Evolutionary conservation across 176 grass and related monocot genomes (phyloP), one percentile per base, ranked within the genome.

Genomic region (Raddia guianensis): DNA sequence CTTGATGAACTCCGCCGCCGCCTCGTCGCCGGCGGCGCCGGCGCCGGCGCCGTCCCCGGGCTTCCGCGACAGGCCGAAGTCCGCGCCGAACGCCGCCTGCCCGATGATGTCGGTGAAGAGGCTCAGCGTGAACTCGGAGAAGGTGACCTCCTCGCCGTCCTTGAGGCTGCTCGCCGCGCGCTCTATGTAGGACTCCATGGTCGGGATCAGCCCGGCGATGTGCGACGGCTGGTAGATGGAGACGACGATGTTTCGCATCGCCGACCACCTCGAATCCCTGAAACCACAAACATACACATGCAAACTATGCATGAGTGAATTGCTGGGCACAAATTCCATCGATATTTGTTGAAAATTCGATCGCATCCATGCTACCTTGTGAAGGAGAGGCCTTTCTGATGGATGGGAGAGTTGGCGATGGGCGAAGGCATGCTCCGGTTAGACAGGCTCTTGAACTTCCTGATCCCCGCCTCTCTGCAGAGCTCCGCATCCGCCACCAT

Each of bases 141-240:
- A 90, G 27, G 15, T 19, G 13, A 90, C 12, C 50, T 82, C 82
- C 8, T 82, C 48, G 7, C 70, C 42, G 19, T 33, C 47, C 8
- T 10, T 60, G 35, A 86, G 65, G 19, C 18, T 75, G 65, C 48
- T 16, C 32, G 61, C 35, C 13, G 48, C 77, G 2, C 8, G 68
- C 6, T 86, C 73, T 46, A 90, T 74, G 47, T 82, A 86, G 9
- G 78, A 78, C 34, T 86, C 72, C 88, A 90, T 86, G 11, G 49
- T 61, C 10, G 79, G 84, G 49, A 90, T 86, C 12, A 90, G 79
- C 70, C 68, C 68, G 50, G 74, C 32, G 9, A 90, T 50, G 56
- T 83, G 83, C 5, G 84, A 79, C 3, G 79, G 84, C 51, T 86
- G 88, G 79, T 90, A 90, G 51, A 90, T 34, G 45, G 88, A 75